Evolutionary conservation across 192 early-diverging fungal genomes (phyloP).

Genomic region (Lobosporangium transversale): DNA sequence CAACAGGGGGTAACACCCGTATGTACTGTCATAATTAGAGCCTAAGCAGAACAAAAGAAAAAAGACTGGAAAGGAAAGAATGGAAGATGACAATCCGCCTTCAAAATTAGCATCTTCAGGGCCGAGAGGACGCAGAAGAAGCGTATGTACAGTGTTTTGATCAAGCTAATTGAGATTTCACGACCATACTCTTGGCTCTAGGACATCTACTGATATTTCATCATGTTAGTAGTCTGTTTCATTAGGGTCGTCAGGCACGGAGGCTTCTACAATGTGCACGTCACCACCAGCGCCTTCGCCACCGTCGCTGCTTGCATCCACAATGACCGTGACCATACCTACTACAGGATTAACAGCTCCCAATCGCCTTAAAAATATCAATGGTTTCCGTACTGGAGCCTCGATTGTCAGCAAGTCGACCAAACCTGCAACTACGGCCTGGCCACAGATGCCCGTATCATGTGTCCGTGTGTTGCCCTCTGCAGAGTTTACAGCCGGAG

Average conservation of each 20-base stretch:
- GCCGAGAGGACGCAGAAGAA: conserved; percentile 12
- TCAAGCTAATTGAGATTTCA: not conserved
- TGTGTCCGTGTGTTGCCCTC: conserved; percentile 25
- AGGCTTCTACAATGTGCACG: no score
- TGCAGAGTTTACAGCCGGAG: conserved; percentile 16
- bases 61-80: conserved; percentile 6
- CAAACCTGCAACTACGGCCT: conserved; percentile 5
- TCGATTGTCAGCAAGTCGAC: conserved; percentile 1
- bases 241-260: no score
- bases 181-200: not conserved
- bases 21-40: no score
- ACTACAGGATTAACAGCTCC: not conserved
- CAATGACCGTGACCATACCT: not conserved
- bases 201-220: not conserved
- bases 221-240: no score
- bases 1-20: no score
- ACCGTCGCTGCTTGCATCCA: not conserved
- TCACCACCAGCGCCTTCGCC: conserved; percentile 5
- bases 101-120: not conserved
- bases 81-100: not conserved
- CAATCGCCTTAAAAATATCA: conserved; percentile 8
- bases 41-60: conserved; percentile 31
- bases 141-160: not conserved
- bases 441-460: conserved; percentile 24
- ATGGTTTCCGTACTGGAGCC: no score